Evolutionary conservation across 306 rosid genomes (phyloP), one percentile per base, ranked within the genome.

Genomic region (Abrus precatorius): DNA sequence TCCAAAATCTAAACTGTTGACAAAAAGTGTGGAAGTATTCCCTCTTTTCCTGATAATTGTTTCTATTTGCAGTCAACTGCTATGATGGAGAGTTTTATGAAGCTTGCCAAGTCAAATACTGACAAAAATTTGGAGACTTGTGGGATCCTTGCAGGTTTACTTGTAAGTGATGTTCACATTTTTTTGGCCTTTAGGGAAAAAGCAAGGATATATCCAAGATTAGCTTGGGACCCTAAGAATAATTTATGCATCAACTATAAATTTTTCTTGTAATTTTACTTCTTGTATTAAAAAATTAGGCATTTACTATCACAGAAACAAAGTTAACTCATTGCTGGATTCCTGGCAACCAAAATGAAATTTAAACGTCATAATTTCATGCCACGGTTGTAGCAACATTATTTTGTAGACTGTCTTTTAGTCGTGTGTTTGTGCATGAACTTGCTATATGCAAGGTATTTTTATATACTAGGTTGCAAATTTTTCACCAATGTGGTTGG

Each of bases 111-210:
- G 84, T 90, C 92, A 84, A 93, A 93, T 78, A 93, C 97, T 43
- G 69, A 89, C 28, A 93, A 84, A 77, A 82, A 92, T 89, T 85
- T 93, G 72, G 98, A 91, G 83, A 93, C 98, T 43, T 93, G 98
- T 71, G 98, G 98, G n/a, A 77, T 93, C 80, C 93, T 93, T 49
- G 98, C 95, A 0, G 98, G 98, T 79, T 86, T 87, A 72, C 98
- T 93, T 84, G 98, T 93, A 90, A 87, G 98, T 89, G 67, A 65
- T 83, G 72, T 36, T 74, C 77, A 52, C 20, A 47, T 69, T 27
- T 20, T 40, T 76, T 74, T 75, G 52, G 29, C 6, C 50, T 56
- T 65, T 52, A 67, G 68, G 57, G 67, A 67, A 38, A 60, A n/a
- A 34, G 44, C 54, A 52, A 44, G 12, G 43, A 20, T 69, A 60